Evolutionary conservation across 257 asterid species (phyloP), one percentile per base, ranked within the genome.

Genomic region (Gentiana dahurica): DNA sequence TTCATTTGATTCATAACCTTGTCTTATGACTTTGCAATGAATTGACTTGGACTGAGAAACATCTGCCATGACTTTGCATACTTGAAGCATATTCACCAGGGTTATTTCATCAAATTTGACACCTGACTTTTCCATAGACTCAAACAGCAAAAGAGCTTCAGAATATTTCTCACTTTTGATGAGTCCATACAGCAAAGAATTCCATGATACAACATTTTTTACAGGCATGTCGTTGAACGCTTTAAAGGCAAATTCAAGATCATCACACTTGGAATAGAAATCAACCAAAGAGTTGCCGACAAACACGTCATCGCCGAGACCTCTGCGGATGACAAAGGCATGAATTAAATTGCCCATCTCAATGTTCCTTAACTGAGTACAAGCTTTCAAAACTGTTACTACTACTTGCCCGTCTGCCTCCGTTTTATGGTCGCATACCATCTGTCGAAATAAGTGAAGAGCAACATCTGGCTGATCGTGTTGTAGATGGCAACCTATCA

Each of bases 241-340:
- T 73, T 49, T 59, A 36, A 72, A 57, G 7, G 97, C 84, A 60
- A 88, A 89, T 37, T 62, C 82, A 49, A 77, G 50, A 49, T 84
- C 84, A 49, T 70, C 63, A n/a, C 90, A 86, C 73, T 86, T 89
- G 74, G 85, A 81, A 79, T 89, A 86, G 67, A 89, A 73, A 73
- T 89, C 95, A 49, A 89, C 60, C 55, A 89, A 68, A 72, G 92
- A 73, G 73, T 89, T 89, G 32, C 71, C 78, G 2, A 89, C 80
- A 73, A 81, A 89, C 61, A 89, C 63, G 74, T 86, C 97, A 66
- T 63, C 41, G 60, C 63, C 68, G 60, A 84, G 73, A 59, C 89
- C 95, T 77, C 78, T 75, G 33, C 66, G 63, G 41, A 80, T 58
- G 6, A 74, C 71, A 66, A 80, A 75, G 51, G 79, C 79, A 51